Base-by-base conservation (phyloP, 2,329 filamentous ascomycete genomes). In the Colletotrichum sp. region DNA sequence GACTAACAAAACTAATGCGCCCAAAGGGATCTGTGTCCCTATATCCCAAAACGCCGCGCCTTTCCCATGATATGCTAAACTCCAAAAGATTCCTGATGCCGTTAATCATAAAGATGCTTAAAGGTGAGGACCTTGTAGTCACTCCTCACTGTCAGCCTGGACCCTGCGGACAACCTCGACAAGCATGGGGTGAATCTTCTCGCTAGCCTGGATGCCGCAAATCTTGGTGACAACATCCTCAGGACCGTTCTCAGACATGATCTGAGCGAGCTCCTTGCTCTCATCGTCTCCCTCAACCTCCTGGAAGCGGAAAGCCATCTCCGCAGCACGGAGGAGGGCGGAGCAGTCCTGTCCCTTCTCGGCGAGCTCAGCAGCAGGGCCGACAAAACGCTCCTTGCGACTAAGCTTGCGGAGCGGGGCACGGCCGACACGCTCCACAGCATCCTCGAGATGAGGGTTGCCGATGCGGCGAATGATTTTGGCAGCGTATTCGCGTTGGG, bases 221-320 rank as follows among this genome's bases (percentile, higher is more conserved):
- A 99, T 91, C 85, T 96, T 91, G 83, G 89, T 87, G 61, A 96
- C 95, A 10, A 96, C 94, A 2, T 94, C 93, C 80, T 95, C 93
- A 16, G 96, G 89, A 4, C 89, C 89, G 82, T 94, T 91, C 78
- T 93, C 90, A 77, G 94, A 92, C 88, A 99, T 94, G 83, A 98
- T 95, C 88, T 95, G 93, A 81, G 95, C 95, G 13, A 99, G 90
- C 86, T 98, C 93, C 79, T 87, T 89, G 78, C 95, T 98, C 91
- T 99, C 97, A 0, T 98, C 95, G 78, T 99, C 97, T 14, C 93
- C 96, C 80, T 96, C 92, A 72, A 98, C 94, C 81, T 98, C 95
- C 88, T 98, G 96, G 93, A 99, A 99, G 78, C 94, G 95, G 84
- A 99, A 93, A 8, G 95, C 93, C 92, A 96, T 95, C 89, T 99